Conservation (phyloP, 495 filamentous ascomycete species). For the Wilcoxina mikolae region DNA sequence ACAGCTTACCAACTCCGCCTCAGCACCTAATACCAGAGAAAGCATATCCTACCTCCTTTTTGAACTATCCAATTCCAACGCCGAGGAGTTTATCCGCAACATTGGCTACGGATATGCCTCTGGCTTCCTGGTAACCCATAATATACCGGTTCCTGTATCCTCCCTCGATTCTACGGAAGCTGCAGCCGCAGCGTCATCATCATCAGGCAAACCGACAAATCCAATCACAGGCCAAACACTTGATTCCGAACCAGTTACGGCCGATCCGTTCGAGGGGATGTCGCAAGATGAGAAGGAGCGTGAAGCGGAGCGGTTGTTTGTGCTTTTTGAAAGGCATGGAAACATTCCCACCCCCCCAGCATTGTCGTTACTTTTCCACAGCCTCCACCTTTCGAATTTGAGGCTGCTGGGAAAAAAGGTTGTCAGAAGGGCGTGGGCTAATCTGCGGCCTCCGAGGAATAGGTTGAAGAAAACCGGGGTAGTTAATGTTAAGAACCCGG, state of each 20-base stretch:
- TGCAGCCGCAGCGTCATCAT: constrained; percentile 31
- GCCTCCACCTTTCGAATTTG: too few species aligned
- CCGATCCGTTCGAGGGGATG: constrained; percentile 51
- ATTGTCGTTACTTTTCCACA: not conserved
- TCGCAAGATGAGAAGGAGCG: constrained; percentile 80
- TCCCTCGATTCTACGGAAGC: constrained; percentile 46
- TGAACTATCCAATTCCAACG: constrained; percentile 64
- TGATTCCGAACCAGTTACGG: constrained; percentile 44
- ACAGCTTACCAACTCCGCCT: constrained; percentile 58
- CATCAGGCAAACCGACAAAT: constrained; percentile 42
- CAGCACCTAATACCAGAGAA: constrained; percentile 53
- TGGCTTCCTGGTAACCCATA: constrained; percentile 70
- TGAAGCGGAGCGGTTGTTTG: constrained; percentile 85
- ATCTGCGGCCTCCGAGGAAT: constrained; percentile 7
- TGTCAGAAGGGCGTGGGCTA: constrained; percentile 6
- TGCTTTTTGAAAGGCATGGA: constrained; percentile 77
- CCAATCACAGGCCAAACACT: constrained; percentile 80
- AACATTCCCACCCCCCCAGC: not conserved
- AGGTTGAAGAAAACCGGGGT: constrained; percentile 74
- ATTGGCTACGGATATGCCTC: constrained; percentile 88
- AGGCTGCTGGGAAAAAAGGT: too few species aligned
- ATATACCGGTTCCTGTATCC: constrained; percentile 57
- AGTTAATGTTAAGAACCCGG: constrained; percentile 71
- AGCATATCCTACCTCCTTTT: constrained; percentile 71
- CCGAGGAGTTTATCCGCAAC: constrained; percentile 56